phyloP scores from a whole-genome alignment of 768 basidiomycete genomes.

The Xanthoconium stramineum region DNA sequence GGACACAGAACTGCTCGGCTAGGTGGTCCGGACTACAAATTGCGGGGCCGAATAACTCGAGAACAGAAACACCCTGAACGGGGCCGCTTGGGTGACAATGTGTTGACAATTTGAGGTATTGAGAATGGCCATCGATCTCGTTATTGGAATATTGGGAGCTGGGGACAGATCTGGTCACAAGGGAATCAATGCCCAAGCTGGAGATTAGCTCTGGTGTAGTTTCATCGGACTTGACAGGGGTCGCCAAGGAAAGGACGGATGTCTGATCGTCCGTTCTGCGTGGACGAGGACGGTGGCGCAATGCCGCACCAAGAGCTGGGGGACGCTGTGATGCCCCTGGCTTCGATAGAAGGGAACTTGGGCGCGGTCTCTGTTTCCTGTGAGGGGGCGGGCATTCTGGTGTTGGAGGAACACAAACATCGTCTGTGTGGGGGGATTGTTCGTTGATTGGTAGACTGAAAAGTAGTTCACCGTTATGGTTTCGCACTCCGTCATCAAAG shows the following conservation, averaged over 20 bases:
- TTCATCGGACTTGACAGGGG: slow-evolving; percentile 33
- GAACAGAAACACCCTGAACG: neutral
- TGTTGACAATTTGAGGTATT: neutral
- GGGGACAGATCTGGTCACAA: slow-evolving; percentile 4
- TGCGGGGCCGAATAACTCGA: slow-evolving; percentile 31
- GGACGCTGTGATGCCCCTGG: neutral
- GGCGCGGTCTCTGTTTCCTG: neutral
- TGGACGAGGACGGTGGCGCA: slow-evolving; percentile 33
- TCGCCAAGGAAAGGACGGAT: slow-evolving; percentile 34
- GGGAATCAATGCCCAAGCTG: slow-evolving; percentile 28
- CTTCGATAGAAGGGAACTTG: neutral
- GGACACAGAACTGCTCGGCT: slow-evolving; percentile 78
- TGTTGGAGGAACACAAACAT: slow-evolving; percentile 23
- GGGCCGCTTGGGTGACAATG: neutral
- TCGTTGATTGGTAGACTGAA: slow-evolving; percentile 7
- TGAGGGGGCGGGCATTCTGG: slow-evolving; percentile 30
- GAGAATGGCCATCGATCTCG: neutral
- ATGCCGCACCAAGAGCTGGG: neutral
- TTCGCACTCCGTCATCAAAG: neutral
- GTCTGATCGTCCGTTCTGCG: slow-evolving; percentile 40
- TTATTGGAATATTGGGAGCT: slow-evolving; percentile 1
- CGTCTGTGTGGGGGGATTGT: neutral
- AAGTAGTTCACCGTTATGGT: slow-evolving; percentile 6
- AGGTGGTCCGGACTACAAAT: slow-evolving; percentile 61
- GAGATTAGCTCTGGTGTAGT: slow-evolving; percentile 24